Evolutionary conservation across 805 yeast genomes (phyloP).

Genomic region (Candida fluviatilis): DNA sequence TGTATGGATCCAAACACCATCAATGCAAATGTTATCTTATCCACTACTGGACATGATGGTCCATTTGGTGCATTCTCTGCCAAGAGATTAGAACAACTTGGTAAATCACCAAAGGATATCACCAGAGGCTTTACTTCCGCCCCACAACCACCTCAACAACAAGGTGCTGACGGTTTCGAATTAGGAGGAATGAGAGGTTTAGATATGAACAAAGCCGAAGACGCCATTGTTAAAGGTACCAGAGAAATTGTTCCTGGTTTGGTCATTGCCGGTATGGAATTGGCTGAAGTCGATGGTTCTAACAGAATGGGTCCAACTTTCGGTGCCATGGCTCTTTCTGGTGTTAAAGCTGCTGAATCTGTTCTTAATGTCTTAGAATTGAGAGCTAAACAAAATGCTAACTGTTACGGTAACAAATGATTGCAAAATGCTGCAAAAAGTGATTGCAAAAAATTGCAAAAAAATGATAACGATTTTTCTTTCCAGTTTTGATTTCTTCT

Average conservation of each 20-base stretch:
- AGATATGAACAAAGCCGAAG: slow-evolving; percentile 77
- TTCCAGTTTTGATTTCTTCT: too few relatives aligned
- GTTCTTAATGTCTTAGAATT: slow-evolving; percentile 33
- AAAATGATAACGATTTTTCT: too few relatives aligned
- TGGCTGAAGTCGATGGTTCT: slow-evolving; percentile 71
- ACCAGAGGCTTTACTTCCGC: slow-evolving; percentile 32
- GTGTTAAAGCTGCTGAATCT: slow-evolving; percentile 72
- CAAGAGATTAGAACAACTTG: slow-evolving; percentile 47
- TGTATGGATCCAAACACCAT: slow-evolving; percentile 84
- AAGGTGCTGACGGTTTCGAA: slow-evolving; percentile 20
- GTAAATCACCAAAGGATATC: slow-evolving; percentile 36
- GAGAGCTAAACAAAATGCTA: slow-evolving; percentile 31
- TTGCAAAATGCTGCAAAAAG: background rate
- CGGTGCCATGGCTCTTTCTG: slow-evolving; percentile 77
- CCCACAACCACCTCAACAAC: slow-evolving; percentile 5
- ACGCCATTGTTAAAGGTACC: slow-evolving; percentile 65
- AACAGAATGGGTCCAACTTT: slow-evolving; percentile 85
- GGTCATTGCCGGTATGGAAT: slow-evolving; percentile 74
- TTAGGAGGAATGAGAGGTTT: slow-evolving; percentile 73
- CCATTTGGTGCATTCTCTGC: slow-evolving; percentile 80
- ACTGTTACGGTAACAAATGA: slow-evolving; percentile 5
- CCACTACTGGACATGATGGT: slow-evolving; percentile 80
- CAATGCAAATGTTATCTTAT: slow-evolving; percentile 58
- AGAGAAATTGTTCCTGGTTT: slow-evolving; percentile 63
- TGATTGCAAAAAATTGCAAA: too few relatives aligned